Percentiles rank a stretch among this genome's conserved stretches.
phyloP scores from a whole-genome alignment of 2,329 filamentous ascomycete genomes.

The Hymenoscyphus repandus region DNA sequence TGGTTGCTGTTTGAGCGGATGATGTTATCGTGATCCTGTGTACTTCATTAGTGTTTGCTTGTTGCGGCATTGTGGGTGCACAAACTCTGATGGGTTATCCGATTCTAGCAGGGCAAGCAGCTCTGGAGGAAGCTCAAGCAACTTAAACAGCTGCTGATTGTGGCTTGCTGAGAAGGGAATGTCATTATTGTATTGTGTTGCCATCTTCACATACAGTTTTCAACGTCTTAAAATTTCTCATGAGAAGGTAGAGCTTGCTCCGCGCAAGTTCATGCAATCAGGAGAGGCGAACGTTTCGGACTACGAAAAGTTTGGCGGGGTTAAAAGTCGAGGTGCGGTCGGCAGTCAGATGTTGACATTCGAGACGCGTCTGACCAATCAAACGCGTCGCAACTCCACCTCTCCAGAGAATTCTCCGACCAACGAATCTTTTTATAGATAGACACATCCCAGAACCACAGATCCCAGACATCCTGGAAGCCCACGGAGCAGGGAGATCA shows the following conservation, averaged over 20 bases:
- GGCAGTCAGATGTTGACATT: not conserved
- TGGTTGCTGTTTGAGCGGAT: conserved; percentile 29
- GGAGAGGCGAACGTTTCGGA: too few species aligned
- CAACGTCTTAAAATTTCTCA: not conserved
- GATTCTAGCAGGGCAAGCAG: conserved; percentile 51
- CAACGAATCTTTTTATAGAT: not conserved
- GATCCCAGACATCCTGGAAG: not conserved
- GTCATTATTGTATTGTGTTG: conserved; percentile 33
- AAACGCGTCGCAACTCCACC: not conserved
- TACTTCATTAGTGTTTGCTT: conserved; percentile 1
- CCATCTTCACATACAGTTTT: conserved; percentile 14
- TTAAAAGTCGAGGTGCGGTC: too few species aligned
- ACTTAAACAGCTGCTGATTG: conserved; percentile 48
- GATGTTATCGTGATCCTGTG: conserved; percentile 30
- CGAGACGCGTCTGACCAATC: not conserved
- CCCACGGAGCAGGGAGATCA: too few species aligned
- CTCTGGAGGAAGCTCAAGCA: conserved; percentile 58
- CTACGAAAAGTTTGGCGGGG: too few species aligned
- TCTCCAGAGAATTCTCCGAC: not conserved
- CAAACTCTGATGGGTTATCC: conserved; percentile 47
- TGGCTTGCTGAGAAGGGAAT: conserved; percentile 48
- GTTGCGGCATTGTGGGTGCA: conserved; percentile 1
- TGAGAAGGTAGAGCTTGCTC: too few species aligned
- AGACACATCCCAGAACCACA: not conserved
- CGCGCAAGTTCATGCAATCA: too few species aligned